These are phyloP conservation scores for Exutisphaerella laricina DNA, from an alignment of 2,329 filamentous ascomycete species.

Conservation along the genomic window DNA sequence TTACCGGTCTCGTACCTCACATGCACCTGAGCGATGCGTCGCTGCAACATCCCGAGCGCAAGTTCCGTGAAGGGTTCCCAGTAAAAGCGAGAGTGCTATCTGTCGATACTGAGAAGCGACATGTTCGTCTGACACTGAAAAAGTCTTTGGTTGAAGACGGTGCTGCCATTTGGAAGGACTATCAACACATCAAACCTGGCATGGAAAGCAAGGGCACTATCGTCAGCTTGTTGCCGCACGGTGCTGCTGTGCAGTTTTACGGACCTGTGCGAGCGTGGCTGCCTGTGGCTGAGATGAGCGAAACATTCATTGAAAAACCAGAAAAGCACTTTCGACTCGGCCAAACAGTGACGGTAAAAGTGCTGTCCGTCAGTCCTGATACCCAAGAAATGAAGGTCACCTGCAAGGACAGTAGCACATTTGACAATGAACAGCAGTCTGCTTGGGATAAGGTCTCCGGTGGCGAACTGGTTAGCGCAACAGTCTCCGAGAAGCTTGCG, in stretches of 20 bases:
- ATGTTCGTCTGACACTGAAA: conserved; percentile 84
- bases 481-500: conserved; percentile 47
- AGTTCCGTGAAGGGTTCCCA: conserved; percentile 79
- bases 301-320: conserved; percentile 87
- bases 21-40: conserved; percentile 83
- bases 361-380: conserved; percentile 72
- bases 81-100: conserved; percentile 84
- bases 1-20: conserved; percentile 82
- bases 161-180: conserved; percentile 67
- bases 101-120: conserved; percentile 66
- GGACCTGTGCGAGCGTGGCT: conserved; percentile 77
- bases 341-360: conserved; percentile 85
- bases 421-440: conserved; percentile 68
- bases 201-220: conserved; percentile 82
- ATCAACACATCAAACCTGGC: conserved; percentile 66
- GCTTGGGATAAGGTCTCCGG: conserved; percentile 68
- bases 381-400: conserved; percentile 73
- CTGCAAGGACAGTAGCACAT: conserved; percentile 80
- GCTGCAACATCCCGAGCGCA: conserved; percentile 90
- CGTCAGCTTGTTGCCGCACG: conserved; percentile 68
- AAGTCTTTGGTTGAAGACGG: conserved; percentile 83
- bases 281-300: conserved; percentile 95
- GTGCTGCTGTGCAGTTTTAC: conserved; percentile 91
- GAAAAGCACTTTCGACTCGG: conserved; percentile 82
- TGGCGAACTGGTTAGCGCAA: conserved; percentile 70